Evolutionary conservation across 805 yeast species (phyloP), one percentile per base, ranked within the genome.

Genomic region (Cyberlindnera xylosilytica): DNA sequence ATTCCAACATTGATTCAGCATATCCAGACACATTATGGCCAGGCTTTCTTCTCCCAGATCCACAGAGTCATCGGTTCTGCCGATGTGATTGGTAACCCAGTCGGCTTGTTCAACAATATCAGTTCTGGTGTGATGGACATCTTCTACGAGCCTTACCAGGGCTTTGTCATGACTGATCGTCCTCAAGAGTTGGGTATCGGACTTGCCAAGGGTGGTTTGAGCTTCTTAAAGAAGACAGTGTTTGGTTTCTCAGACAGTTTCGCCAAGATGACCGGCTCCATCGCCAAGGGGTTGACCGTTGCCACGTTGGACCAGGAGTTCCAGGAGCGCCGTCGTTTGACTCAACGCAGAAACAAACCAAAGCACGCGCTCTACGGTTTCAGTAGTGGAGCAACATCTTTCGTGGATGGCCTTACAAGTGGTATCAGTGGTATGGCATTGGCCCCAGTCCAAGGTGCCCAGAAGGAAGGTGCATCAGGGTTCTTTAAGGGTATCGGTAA

Each of bases 171-270:
- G 77, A 91, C 85, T 49, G 99, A 93, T 62, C 70, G 97, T 29
- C 99, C 99, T 1, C 96, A 87, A 57, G 99, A 95, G 53, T 68
- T 93, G 30, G 98, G 99, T 31, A 86, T 93, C 45, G 95, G 96
- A 3, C 63, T 93, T 34, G 99, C 99, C 1, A 91, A 89, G 60
- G 99, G 99, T 45, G 96, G 98, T 1, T 66, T 88, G 49, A 87
- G 96, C 62, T 93, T 93, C 67, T 72, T 95, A 59, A 90, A 91
- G 60, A 93, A 93, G 66, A 85, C 97, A 0, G 91, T 93, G 0
- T 95, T 86, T 69, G 98, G 99, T 3, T 74, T 93, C 38, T 85
- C 96, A 19, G 98, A 95, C 65, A 87, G 97, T 52, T 72, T 93
- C 64, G 84, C 97, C 3, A 87, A 89, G 63, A 78, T 95, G 24